phyloP scores from a whole-genome alignment of 768 basidiomycete genomes.

The Austroboletus festivus region DNA sequence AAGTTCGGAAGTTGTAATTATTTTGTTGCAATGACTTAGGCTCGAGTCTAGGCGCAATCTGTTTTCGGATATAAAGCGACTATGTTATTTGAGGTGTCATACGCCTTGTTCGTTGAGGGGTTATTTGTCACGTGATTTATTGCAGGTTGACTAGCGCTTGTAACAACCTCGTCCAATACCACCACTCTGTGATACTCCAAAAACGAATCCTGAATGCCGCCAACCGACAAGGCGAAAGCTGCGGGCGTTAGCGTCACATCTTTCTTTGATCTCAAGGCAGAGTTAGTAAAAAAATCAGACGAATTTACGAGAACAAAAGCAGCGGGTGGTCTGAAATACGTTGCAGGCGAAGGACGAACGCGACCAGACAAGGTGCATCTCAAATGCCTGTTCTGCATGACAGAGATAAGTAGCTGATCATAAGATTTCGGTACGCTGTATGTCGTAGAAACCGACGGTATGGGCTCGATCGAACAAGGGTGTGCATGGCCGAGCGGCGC shows the following conservation, averaged over 20 bases:
- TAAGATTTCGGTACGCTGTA: no score
- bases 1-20: no score
- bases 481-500: conserved; percentile 55
- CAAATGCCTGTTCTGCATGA: no score
- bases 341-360: conserved; percentile 57
- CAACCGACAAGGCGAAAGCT: conserved; percentile 56
- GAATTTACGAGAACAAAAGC: conserved; percentile 66
- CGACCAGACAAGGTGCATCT: conserved; percentile 64
- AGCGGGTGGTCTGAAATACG: conserved; percentile 45
- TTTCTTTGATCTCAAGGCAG: conserved; percentile 77
- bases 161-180: background rate
- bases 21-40: no score
- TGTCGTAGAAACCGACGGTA: conserved; percentile 63
- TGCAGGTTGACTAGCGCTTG: no score
- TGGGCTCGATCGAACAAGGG: conserved; percentile 81
- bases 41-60: no score
- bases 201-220: conserved; percentile 36
- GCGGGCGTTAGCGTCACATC: conserved; percentile 71
- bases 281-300: conserved; percentile 47
- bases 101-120: no score
- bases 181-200: conserved; percentile 1
- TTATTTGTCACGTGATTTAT: no score
- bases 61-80: no score
- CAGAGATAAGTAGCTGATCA: no score
- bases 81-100: no score